Evolutionary conservation across 768 basidiomycete species (phyloP).

Genomic region (Clavulina sp.): DNA sequence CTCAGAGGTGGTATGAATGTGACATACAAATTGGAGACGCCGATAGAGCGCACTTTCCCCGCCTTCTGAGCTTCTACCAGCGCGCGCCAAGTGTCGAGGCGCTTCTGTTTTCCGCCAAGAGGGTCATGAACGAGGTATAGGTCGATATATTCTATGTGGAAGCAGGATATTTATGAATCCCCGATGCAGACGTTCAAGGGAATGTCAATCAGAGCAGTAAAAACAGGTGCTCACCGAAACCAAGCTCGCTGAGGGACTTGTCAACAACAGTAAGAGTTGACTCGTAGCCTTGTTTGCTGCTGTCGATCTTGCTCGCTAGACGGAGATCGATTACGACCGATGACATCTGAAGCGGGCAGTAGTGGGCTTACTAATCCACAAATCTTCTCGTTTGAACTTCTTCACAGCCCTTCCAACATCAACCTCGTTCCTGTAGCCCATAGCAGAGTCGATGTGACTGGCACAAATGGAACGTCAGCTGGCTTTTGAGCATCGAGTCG

Average conservation of each 20-base stretch:
- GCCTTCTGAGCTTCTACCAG: conserved; percentile 38
- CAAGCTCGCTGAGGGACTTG: conserved; percentile 37
- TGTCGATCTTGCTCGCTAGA: conserved; percentile 49
- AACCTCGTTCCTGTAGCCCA: conserved; percentile 32
- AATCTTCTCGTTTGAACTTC: conserved; percentile 34
- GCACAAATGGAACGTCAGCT: no score
- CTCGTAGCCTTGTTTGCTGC: conserved; percentile 45
- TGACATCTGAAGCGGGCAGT: background rate
- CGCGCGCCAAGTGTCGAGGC: conserved; percentile 57
- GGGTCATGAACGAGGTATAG: conserved; percentile 69
- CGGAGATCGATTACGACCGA: background rate
- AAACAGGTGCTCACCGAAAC: conserved; percentile 42
- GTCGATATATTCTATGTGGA: conserved; percentile 40
- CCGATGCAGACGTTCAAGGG: background rate
- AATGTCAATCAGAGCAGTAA: no score
- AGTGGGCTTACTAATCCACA: conserved; percentile 55
- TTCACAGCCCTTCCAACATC: conserved; percentile 13
- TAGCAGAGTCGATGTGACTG: conserved; percentile 64
- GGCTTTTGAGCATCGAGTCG: no score
- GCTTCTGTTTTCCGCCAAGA: conserved; percentile 38
- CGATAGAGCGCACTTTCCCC: conserved; percentile 56
- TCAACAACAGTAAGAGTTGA: conserved; percentile 40
- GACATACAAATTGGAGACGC: conserved; percentile 69
- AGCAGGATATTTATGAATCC: no score
- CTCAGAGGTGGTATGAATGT: background rate